Evolutionary conservation across 2,329 filamentous ascomycete genomes (phyloP).

Genomic region (Fusarium sp.): DNA sequence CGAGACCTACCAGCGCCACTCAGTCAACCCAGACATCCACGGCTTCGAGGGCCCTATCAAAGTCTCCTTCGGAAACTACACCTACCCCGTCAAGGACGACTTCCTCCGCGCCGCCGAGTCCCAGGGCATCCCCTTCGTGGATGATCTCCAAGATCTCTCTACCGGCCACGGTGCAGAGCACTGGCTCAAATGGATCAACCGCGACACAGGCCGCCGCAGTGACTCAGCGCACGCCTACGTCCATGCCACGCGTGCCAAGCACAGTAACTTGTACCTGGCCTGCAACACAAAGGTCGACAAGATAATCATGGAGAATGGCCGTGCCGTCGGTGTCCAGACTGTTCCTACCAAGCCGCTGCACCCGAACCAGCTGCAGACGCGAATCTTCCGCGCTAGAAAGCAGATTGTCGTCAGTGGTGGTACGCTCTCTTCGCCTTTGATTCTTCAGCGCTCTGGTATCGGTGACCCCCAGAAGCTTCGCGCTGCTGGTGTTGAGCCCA

Average conservation of each 20-base stretch:
- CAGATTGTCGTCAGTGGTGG: conserved; percentile 78
- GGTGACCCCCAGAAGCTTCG: conserved; percentile 76
- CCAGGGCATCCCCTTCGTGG: conserved; percentile 77
- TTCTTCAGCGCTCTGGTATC: conserved; percentile 79
- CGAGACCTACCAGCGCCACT: conserved; percentile 77
- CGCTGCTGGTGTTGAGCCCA: conserved; percentile 72
- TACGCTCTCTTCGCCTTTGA: conserved; percentile 76
- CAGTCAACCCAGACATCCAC: conserved; percentile 72
- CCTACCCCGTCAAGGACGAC: conserved; percentile 84
- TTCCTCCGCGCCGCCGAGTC: conserved; percentile 78
- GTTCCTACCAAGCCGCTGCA: conserved; percentile 75
- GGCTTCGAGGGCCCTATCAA: conserved; percentile 85
- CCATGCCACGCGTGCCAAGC: conserved; percentile 75
- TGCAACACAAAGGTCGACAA: conserved; percentile 83
- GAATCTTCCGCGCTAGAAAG: conserved; percentile 74
- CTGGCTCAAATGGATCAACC: conserved; percentile 88
- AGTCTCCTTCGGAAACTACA: conserved; percentile 83
- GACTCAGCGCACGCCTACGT: conserved; percentile 83
- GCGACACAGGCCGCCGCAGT: conserved; percentile 66
- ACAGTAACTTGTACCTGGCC: conserved; percentile 76
- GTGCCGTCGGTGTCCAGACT: conserved; percentile 76
- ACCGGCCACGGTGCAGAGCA: conserved; percentile 79
- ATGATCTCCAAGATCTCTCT: conserved; percentile 77
- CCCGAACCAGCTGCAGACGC: conserved; percentile 59
- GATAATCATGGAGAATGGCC: conserved; percentile 76